Percentiles rank a stretch among this genome's conserved stretches.
These are phyloP conservation scores for Globisporangium spinosum DNA, from an alignment of 352 stramenopile genomes.

Conservation along the genomic window DNA sequence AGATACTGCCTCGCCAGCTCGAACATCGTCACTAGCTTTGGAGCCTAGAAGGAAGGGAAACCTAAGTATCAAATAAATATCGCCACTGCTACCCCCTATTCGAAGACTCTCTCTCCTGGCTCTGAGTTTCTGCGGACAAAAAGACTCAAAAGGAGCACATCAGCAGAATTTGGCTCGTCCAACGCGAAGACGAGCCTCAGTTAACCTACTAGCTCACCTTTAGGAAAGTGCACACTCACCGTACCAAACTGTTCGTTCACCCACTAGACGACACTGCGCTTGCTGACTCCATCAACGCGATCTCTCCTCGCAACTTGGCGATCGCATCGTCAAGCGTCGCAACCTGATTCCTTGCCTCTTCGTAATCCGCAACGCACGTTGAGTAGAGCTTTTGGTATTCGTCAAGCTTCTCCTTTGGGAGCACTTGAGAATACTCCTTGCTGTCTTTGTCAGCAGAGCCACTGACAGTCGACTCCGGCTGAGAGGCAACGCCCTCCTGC, in stretches of 20 bases:
- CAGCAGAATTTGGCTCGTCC: constrained; percentile 3
- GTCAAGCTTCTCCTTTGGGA: constrained; percentile 4
- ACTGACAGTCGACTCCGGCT: neutral
- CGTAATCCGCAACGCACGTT: constrained; percentile 9
- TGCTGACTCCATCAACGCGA: constrained; percentile 10
- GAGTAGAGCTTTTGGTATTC: constrained; percentile 11
- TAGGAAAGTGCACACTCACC: neutral
- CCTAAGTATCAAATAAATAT: neutral
- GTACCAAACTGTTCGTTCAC: neutral
- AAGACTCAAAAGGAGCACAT: neutral
- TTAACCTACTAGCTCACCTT: constrained; percentile 1
- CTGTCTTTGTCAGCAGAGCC: neutral
- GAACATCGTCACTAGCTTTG: neutral
- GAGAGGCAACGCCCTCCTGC: neutral
- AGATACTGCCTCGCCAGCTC: neutral
- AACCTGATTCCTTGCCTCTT: constrained; percentile 13
- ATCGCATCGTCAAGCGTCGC: constrained; percentile 10
- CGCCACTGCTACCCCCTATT: neutral
- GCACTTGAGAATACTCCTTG: constrained; percentile 12
- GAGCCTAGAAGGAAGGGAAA: neutral
- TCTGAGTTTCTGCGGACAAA: neutral
- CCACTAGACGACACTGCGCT: neutral
- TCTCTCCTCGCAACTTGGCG: constrained; percentile 10
- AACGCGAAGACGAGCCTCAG: neutral
- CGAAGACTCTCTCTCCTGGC: neutral